phyloP scores from a whole-genome alignment of 2,329 filamentous ascomycete species.

The Exophiala phaeomuriformis region DNA sequence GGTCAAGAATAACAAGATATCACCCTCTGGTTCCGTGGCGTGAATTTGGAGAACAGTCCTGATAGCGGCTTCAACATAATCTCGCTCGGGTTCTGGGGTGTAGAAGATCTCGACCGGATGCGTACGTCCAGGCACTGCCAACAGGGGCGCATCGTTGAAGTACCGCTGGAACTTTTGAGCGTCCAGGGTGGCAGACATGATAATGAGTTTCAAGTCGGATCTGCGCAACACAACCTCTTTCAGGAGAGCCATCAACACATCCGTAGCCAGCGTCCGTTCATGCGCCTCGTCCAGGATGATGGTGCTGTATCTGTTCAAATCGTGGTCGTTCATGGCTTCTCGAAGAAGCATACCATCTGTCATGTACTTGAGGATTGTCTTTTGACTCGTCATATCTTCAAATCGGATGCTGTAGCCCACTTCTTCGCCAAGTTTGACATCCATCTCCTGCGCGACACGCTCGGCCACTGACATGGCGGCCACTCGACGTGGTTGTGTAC shows the following conservation, averaged over 20 bases:
- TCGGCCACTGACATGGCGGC: slow-evolving; percentile 98
- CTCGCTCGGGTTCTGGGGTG: slow-evolving; percentile 88
- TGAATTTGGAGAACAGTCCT: slow-evolving; percentile 96
- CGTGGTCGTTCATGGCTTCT: slow-evolving; percentile 92
- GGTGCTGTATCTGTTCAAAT: slow-evolving; percentile 86
- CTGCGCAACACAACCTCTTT: slow-evolving; percentile 80
- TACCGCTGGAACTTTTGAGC: slow-evolving; percentile 97
- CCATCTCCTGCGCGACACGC: slow-evolving; percentile 95
- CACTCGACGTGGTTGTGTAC: slow-evolving; percentile 94
- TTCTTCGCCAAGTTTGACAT: slow-evolving; percentile 84
- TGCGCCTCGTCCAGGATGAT: slow-evolving; percentile 99
- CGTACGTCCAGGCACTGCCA: slow-evolving; percentile 90
- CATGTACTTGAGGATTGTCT: slow-evolving; percentile 98
- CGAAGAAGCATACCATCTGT: slow-evolving; percentile 97
- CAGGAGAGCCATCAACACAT: slow-evolving; percentile 92
- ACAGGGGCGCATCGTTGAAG: slow-evolving; percentile 86
- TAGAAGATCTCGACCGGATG: slow-evolving; percentile 98
- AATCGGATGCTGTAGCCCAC: slow-evolving; percentile 99
- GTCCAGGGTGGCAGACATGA: slow-evolving; percentile 97
- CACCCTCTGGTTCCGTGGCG: slow-evolving; percentile 82
- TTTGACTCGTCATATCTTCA: slow-evolving; percentile 82
- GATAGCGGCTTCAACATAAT: slow-evolving; percentile 93
- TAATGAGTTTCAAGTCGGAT: slow-evolving; percentile 91
- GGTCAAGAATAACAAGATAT: slow-evolving; percentile 89
- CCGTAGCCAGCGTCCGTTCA: slow-evolving; percentile 92